Conservation (phyloP, 306 rosid species). For the Glycine latifolia region DNA sequence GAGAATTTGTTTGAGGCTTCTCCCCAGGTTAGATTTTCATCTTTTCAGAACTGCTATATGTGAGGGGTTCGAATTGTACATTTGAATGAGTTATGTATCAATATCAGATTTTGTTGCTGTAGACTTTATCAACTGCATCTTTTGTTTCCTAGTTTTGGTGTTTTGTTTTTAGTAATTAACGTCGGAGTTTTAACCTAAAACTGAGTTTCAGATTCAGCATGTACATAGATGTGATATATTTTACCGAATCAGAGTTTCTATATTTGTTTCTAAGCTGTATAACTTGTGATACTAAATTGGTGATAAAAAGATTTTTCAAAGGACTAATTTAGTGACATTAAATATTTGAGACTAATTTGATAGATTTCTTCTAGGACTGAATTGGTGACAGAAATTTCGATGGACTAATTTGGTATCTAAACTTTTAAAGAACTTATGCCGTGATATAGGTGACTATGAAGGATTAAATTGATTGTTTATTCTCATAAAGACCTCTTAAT, state of each 20-base stretch:
- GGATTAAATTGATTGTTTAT: too few species aligned
- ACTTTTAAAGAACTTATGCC: too few species aligned
- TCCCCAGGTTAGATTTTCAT: conserved; percentile 48
- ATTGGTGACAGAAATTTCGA: too few species aligned
- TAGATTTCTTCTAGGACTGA: too few species aligned
- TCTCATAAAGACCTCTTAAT: too few species aligned
- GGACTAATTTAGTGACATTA: too few species aligned
- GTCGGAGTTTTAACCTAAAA: background rate
- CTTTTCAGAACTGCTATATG: conserved; percentile 12
- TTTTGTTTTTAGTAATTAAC: background rate
- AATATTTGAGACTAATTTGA: too few species aligned
- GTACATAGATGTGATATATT: background rate
- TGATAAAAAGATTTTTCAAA: too few species aligned
- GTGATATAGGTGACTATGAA: too few species aligned
- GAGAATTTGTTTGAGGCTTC: conserved; percentile 39
- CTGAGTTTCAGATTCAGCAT: background rate
- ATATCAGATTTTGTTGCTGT: conserved; percentile 36
- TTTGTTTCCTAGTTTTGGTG: background rate
- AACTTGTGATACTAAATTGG: background rate
- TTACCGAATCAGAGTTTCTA: background rate
- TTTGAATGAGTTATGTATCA: conserved; percentile 47
- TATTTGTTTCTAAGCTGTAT: background rate
- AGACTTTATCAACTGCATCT: background rate
- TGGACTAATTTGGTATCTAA: too few species aligned
- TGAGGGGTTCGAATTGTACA: conserved; percentile 53